Evolutionary conservation across 768 basidiomycete genomes (phyloP).

Genomic region (Neoboletus magnificus): DNA sequence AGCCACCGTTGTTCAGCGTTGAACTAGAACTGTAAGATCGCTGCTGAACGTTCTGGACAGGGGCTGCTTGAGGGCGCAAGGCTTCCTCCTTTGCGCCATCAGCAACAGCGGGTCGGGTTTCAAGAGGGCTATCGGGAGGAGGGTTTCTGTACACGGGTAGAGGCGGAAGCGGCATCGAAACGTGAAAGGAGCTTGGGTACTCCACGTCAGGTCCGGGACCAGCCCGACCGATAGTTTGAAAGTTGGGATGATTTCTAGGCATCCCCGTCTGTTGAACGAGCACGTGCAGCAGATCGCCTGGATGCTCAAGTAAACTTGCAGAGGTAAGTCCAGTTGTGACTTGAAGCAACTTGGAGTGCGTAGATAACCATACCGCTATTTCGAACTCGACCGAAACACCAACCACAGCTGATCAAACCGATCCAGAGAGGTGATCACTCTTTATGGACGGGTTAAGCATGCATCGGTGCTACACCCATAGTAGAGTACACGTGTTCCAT

Average conservation of each 20-base stretch:
- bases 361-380: constrained; percentile 15
- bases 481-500: neutral
- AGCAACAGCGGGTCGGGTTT: neutral
- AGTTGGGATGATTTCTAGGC: constrained; percentile 13
- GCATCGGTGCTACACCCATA: neutral
- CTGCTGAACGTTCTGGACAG: constrained; percentile 22
- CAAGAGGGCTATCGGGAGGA: neutral
- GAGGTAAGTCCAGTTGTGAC: neutral
- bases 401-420: neutral
- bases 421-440: neutral
- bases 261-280: constrained; percentile 14
- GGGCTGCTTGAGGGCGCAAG: constrained; percentile 13
- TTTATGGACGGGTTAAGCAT: too few relatives aligned
- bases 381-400: constrained; percentile 17
- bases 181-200: constrained; percentile 10
- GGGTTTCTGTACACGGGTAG: neutral
- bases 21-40: constrained; percentile 37
- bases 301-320: constrained; percentile 9
- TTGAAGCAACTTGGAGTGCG: neutral
- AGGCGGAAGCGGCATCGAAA: constrained; percentile 5
- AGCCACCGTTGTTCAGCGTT: constrained; percentile 33
- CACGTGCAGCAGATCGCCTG: constrained; percentile 16
- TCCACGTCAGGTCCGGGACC: constrained; percentile 17
- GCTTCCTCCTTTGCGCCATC: neutral
- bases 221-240: constrained; percentile 16